These are phyloP conservation scores for Cercospora canescens DNA, from an alignment of 2,329 filamentous ascomycete genomes.

Conservation along the genomic window DNA sequence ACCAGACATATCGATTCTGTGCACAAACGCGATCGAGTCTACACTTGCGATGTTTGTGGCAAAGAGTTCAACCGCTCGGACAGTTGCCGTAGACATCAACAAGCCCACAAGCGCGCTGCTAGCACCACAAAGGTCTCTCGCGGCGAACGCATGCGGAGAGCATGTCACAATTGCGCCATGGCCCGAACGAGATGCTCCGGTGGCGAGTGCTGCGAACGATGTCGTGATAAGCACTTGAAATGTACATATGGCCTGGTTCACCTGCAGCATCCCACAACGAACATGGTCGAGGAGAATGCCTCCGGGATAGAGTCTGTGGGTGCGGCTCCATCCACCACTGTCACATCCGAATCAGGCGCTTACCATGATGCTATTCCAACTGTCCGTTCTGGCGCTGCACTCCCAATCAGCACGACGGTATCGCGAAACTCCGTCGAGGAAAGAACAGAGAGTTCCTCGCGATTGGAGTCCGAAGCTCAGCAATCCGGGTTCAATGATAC, in stretches of 20 bases:
- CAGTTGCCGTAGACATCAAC: conserved; percentile 5
- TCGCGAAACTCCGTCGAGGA: neutral
- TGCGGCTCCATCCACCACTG: neutral
- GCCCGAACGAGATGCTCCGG: conserved; percentile 11
- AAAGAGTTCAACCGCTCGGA: conserved; percentile 13
- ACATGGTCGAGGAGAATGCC: neutral
- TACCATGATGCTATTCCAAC: neutral
- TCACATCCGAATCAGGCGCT: neutral
- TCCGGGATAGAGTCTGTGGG: neutral
- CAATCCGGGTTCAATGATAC: neutral
- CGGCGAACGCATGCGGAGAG: neutral
- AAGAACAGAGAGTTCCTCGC: neutral
- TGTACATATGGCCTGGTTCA: conserved; percentile 1
- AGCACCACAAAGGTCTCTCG: neutral
- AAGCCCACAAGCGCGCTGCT: neutral
- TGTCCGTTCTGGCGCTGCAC: neutral
- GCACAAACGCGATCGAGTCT: neutral
- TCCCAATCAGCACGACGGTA: neutral
- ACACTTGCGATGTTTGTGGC: conserved; percentile 1
- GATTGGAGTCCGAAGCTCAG: neutral
- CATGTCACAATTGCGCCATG: conserved; percentile 1
- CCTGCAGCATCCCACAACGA: neutral
- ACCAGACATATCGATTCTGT: neutral
- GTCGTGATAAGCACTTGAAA: neutral
- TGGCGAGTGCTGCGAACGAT: conserved; percentile 2